A percentile compares a stretch with the other conserved stretches of the same genome.
phyloP scores from a whole-genome alignment of 2,329 filamentous ascomycete species.

The Cordyceps farinosa region DNA sequence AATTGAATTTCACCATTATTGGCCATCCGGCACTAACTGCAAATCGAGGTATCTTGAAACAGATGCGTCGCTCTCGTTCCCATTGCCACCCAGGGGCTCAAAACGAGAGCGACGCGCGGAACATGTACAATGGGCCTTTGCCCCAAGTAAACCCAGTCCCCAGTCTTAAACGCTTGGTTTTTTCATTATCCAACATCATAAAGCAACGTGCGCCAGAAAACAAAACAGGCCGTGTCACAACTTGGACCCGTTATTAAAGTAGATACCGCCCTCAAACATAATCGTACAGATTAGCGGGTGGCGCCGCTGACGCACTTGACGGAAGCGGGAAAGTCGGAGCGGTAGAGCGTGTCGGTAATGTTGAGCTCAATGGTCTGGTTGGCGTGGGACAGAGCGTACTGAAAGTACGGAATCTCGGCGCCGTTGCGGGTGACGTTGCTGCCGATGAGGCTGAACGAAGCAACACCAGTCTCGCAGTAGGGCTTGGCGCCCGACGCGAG shows the following conservation, averaged over 20 bases:
- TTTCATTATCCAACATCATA: conserved; percentile 10
- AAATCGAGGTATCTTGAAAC: conserved; percentile 33
- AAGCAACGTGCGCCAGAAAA: not conserved
- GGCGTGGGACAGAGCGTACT: conserved; percentile 48
- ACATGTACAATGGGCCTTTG: conserved; percentile 1
- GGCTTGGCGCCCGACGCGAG: conserved; percentile 37
- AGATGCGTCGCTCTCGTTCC: conserved; percentile 23
- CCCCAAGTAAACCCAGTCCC: not conserved
- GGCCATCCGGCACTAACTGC: not conserved
- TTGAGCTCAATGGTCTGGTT: conserved; percentile 52
- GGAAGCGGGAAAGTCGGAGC: conserved; percentile 1
- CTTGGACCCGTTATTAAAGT: conserved; percentile 2
- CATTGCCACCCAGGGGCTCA: conserved; percentile 11
- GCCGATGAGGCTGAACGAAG: conserved; percentile 55
- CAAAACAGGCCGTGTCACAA: not conserved
- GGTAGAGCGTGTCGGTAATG: conserved; percentile 42
- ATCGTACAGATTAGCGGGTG: not conserved
- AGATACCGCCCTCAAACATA: not conserved
- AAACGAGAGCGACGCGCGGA: not conserved
- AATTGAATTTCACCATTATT: no score
- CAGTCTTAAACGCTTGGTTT: not conserved
- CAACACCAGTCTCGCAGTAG: conserved; percentile 51
- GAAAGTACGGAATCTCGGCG: conserved; percentile 53
- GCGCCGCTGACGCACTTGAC: not conserved
- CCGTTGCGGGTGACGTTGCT: conserved; percentile 49